Percentiles rank a stretch among this genome's conserved stretches.
phyloP scores from a whole-genome alignment of 2,329 filamentous ascomycete genomes.

The Alternaria brassicae region DNA sequence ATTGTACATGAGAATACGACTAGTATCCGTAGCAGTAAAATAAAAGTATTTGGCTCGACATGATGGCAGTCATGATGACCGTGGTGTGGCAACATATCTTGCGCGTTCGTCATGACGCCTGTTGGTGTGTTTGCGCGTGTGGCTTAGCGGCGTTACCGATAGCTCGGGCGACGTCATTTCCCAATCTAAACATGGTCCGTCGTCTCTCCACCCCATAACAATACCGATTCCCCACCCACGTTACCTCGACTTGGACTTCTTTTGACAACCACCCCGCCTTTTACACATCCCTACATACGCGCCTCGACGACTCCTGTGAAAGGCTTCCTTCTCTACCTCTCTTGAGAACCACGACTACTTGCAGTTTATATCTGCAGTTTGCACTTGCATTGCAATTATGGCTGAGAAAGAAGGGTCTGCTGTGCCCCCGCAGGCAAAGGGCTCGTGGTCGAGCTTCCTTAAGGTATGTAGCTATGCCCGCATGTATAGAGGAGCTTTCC shows the following conservation, averaged over 20 bases:
- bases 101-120: conserved; percentile 12
- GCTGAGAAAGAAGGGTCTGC: conserved; percentile 54
- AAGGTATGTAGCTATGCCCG: conserved; percentile 47
- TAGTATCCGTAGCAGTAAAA: conserved; percentile 4
- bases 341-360: no score
- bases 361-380: no score
- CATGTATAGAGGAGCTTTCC: not conserved
- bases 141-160: conserved; percentile 12
- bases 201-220: conserved; percentile 21
- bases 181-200: conserved; percentile 17
- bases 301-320: not conserved
- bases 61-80: not conserved
- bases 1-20: not conserved
- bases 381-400: conserved; percentile 21
- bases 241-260: not conserved
- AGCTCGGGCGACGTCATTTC: conserved; percentile 28
- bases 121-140: conserved; percentile 15
- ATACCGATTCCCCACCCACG: conserved; percentile 7
- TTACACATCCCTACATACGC: conserved; percentile 10
- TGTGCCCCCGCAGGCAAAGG: conserved; percentile 55
- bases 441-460: conserved; percentile 59
- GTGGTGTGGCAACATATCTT: not conserved
- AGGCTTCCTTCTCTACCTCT: not conserved
- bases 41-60: not conserved
- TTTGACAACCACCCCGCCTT: conserved; percentile 5